Evolutionary conservation across 768 basidiomycete genomes (phyloP), one percentile per base, ranked within the genome.

Genomic region (Boletus subcaerulescens): DNA sequence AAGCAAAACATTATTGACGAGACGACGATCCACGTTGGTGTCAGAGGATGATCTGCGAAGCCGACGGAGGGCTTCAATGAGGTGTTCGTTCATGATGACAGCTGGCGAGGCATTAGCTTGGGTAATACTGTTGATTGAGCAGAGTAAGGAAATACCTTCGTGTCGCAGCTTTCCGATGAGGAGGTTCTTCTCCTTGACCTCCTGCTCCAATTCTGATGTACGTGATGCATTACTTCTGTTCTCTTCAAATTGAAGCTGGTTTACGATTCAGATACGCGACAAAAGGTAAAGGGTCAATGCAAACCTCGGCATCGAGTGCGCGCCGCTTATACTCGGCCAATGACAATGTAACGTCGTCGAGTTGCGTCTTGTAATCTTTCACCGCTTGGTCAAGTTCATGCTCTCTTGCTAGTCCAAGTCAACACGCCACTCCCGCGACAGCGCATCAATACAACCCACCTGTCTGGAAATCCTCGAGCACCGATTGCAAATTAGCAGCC

Each of bases 11-110:
- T 99, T 99, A 35, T 91, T 96, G 33, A 99, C 93, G 2, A 99
- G 83, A 13, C 93, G 86, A 48, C 91, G 77, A 70, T 99, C 96
- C 26, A 99, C 96, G 61, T 92, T 98, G 44, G 84, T 91, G 44
- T 83, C 83, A 8, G 90, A 82, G 0, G 91, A 86, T 55, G 86
- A 91, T 60, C 87, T 87, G 44, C 93, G 85, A 47, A 99, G 80
- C 22, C 97, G 87, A 13, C 96, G 91, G n/a, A 99, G 82, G 4
- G 97, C 97, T 71, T 98, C 96, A 64, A 94, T 97, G 12, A 99
- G 78, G 65, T 99, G 97, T 66, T 98, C 97, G 61, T 98, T 98
- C 68, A 95, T 86, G 55, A 98, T 96, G 14, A 99, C 93, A 48
- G 89, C 96, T 96, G 60, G 13, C 20, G 20, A 38, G 10, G 33